Evolutionary conservation across 2,329 filamentous ascomycete species (phyloP), one percentile per base, ranked within the genome.

Genomic region (Alternaria sp.): DNA sequence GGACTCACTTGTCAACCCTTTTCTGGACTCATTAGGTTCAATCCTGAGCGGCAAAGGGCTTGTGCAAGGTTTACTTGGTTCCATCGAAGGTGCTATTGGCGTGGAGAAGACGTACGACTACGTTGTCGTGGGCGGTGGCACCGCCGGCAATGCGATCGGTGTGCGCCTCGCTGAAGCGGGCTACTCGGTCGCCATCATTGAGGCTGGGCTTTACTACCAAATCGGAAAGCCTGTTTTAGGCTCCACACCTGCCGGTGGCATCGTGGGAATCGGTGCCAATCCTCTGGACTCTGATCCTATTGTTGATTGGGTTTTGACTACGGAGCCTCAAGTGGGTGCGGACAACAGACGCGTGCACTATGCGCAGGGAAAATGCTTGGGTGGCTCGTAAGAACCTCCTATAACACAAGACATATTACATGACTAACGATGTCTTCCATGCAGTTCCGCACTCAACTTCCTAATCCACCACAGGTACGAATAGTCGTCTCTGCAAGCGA

Each of bases 41-140:
- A 37, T 53, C 3, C 50, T 53, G 18, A 53, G 50, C 2, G 50
- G 50, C 20, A 53, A 53, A n/a, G 50, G 50, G 15, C 28, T 53
- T 14, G 43, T 45, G 43, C 43, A 45, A 45, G 43, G 43, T 45
- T 20, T 45, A 45, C 43, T 45, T 45, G 43, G 43, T 45, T 45
- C 43, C 43, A 21, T 45, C 43, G 43, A 45, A 45, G 43, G 43
- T 3, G 43, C 37, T 41, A 11, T 41, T 14, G 55, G 55, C 28
- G 28, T 23, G 10, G 33, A 57, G 11, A n/a, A 57, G 25, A 33
- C 73, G 10, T 75, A 63, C 56, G 71, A 74, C 44, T 71, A 75
- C 55, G 60, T 75, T 18, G 65, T 75, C 20, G 63, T 75, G 5
- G 73, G 73, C 4, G 73, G 68, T 10, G 73, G 73, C 12, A 69